phyloP scores from a whole-genome alignment of 1,284 basidiomycete genomes.

The Rhizoctonia solani region DNA sequence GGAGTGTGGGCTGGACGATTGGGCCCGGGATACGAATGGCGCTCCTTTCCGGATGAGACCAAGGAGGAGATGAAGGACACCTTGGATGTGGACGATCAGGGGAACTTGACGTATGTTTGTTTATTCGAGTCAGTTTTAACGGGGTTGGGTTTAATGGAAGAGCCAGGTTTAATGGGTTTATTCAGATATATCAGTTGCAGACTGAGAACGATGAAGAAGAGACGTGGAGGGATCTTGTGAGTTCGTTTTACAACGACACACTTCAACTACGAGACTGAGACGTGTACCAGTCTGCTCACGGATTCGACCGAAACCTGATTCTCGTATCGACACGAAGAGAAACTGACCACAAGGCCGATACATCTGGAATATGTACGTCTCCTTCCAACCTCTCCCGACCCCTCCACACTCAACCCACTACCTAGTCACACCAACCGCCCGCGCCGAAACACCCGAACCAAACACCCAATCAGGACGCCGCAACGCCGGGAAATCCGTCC shows the following conservation, averaged over 20 bases:
- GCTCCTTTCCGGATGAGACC: constrained; percentile 67
- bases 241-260: no score
- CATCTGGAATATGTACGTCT: constrained; percentile 6
- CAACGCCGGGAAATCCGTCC: constrained; percentile 49
- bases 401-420: background rate
- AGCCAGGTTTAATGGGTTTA: constrained; percentile 74
- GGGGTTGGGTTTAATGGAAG: no score
- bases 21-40: constrained; percentile 77
- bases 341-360: constrained; percentile 10
- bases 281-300: constrained; percentile 69
- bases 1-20: constrained; percentile 64
- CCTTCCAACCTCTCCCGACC: background rate
- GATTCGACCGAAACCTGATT: constrained; percentile 67
- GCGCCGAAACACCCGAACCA: constrained; percentile 64
- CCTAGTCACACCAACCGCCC: constrained; percentile 42
- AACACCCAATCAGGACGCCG: constrained; percentile 61
- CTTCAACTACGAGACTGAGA: no score
- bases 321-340: constrained; percentile 64
- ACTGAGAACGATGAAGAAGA: constrained; percentile 81
- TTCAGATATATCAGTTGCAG: constrained; percentile 78
- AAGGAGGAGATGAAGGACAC: constrained; percentile 76
- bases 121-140: no score
- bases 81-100: constrained; percentile 70
- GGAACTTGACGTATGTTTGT: constrained; percentile 70
- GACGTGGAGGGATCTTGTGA: constrained; percentile 76